Evolutionary conservation across 495 filamentous ascomycete species (phyloP), one percentile per base, ranked within the genome.

Genomic region (Neurospora cerealis): DNA sequence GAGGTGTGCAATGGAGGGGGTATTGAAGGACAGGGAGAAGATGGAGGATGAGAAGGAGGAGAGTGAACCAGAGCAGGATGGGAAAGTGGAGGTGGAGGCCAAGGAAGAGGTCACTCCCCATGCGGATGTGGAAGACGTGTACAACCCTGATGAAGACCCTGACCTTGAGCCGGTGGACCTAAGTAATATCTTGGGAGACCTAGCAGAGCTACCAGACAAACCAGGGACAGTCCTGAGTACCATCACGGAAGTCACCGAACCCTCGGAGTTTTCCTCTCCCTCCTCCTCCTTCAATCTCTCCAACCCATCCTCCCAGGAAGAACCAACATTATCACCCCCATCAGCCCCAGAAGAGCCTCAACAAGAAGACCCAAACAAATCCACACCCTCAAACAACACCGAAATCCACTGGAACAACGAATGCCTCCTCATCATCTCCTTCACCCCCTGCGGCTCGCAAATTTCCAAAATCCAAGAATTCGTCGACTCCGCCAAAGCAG

Each of bases 401-500:
- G 24, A 17, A 1, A 9, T 19, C 15, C 54, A 77, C 21, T 85
- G 83, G 82, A 73, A 32, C 9, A 85, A 85, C 71, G 83, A 85
- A 73, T 85, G 83, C 39, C 73, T 85, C 11, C 72, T 85, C 78
- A 79, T 83, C 28, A 77, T 85, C 38, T 71, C 73, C 34, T 44
- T 85, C 21, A 77, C 74, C 6, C 71, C 73, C 0, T 81, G 83
- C 70, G 80, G 80, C 3, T 70, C 32, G 6, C 42, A 79, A 70
- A 78, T 85, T 19, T 70, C 73, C 9, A 74, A 75, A 38, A 75
- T 83, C 44, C 75, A 70, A 34, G 83, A 85, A 79, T 84, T 83
- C 73, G 83, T 84, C 28, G 83, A 85, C 40, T 83, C 80, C 60
- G 76, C 74, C 24, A 85, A 83, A 73, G 83, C 81, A 37, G 54